Evolutionary conservation across 1,284 basidiomycete species (phyloP), one percentile per base, ranked within the genome.

Genomic region (Vanrija humicola): DNA sequence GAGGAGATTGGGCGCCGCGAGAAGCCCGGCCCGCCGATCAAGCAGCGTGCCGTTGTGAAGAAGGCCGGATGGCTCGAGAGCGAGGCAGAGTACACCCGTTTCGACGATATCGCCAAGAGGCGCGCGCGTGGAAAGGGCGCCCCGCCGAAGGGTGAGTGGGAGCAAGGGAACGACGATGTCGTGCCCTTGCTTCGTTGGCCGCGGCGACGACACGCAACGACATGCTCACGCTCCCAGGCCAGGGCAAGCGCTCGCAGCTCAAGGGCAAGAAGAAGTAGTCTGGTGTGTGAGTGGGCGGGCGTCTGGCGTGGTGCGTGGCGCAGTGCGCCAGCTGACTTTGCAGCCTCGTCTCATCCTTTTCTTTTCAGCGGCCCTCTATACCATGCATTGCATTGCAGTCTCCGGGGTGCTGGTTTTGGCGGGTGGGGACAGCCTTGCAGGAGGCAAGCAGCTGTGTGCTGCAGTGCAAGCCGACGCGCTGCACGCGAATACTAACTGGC

Each of bases 81-180:
- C 54, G 62, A 54, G 8, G 40, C 49, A 23, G 74, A 73, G 62
- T 51, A 58, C 42, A 53, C 56, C 25, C 64, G 72, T 45, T 52
- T 60, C 39, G 62, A 61, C 29, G 68, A 70, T 34, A 68, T 72
- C 4, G 61, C 54, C 29, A 55, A 56, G 43, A 64, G 59, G 55
- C 67, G 55, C 45, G 53, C 53, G 38, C 55, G 65, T 40, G 73
- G 72, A 21, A 68, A 69, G 61, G 68, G 68, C 26, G 69, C 73
- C 25, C 73, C 73, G 50, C 73, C 69, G 69, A 75, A 74, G 67
- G 74, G 72, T 72, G 55, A 70, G 73, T 67, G 21, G 23, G 34
- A 18, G 10, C 16, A n/a, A 10, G 50, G 43, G 23, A 18, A 23
- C 21, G 21, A 23, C 21, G 21, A 23, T 3, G 19, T 14, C 9